Percentiles rank a stretch among this genome's conserved stretches.
phyloP scores from a whole-genome alignment of 75 land plant genomes.

The Pinus taeda region DNA sequence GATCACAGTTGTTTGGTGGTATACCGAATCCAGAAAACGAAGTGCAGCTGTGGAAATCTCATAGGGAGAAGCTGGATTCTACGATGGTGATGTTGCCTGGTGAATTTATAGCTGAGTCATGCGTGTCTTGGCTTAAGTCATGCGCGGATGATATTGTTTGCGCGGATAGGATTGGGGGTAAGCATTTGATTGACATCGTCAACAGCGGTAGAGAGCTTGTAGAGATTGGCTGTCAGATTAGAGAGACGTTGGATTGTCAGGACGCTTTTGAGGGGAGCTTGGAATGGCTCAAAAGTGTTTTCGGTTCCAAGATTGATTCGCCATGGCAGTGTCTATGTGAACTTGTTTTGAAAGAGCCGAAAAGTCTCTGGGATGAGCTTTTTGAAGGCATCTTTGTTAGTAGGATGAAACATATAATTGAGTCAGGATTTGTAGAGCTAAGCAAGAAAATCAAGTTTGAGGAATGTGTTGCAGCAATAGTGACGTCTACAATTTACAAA shows the following conservation, averaged over 20 bases:
- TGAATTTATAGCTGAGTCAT: conserved; percentile 54
- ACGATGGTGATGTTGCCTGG: conserved; percentile 56
- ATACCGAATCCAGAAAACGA: conserved; percentile 96
- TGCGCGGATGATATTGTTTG: conserved; percentile 64
- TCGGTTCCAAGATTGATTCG: conserved; percentile 79
- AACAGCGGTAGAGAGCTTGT: conserved; percentile 59
- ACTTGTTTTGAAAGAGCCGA: conserved; percentile 67
- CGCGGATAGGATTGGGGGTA: conserved; percentile 34
- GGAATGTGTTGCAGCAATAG: conserved; percentile 28
- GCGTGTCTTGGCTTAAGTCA: conserved; percentile 61
- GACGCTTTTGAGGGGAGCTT: conserved; percentile 73
- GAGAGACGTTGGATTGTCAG: conserved; percentile 61
- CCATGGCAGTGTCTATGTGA: conserved; percentile 87
- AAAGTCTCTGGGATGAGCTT: conserved; percentile 73
- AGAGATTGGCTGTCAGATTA: conserved; percentile 51
- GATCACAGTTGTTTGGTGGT: conserved; percentile 94
- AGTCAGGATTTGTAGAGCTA: conserved; percentile 47
- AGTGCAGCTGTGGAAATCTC: conserved; percentile 77
- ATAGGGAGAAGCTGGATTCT: conserved; percentile 78
- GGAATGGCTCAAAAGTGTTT: conserved; percentile 86
- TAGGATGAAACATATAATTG: conserved; percentile 74
- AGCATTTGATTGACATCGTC: conserved; percentile 42
- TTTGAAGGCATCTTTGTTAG: conserved; percentile 79
- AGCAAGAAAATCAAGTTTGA: conserved; percentile 28
- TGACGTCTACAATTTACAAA: conserved; percentile 4